Evolutionary conservation across 2,329 filamentous ascomycete species (phyloP).

Genomic region (Keithomyces neogunnii): DNA sequence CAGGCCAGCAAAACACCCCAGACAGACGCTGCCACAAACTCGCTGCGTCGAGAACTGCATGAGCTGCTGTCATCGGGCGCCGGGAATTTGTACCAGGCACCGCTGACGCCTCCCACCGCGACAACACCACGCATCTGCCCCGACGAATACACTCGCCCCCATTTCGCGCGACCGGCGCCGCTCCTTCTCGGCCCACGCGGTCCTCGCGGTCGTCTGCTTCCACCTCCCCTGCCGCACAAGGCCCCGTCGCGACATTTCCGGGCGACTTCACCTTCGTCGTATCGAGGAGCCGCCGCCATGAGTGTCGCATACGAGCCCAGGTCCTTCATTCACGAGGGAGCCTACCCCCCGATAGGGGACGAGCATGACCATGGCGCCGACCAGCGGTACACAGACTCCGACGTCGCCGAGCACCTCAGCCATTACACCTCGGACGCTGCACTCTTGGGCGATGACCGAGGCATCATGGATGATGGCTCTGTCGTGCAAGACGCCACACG

Average conservation of each 20-base stretch:
- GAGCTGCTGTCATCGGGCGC: constrained; percentile 4
- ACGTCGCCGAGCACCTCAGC: constrained; percentile 33
- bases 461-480: constrained; percentile 28
- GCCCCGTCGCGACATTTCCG: constrained; percentile 6
- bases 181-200: constrained; percentile 1
- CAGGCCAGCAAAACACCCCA: constrained; percentile 15
- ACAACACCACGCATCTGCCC: neutral
- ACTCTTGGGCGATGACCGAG: constrained; percentile 15
- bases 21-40: constrained; percentile 9
- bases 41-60: constrained; percentile 9
- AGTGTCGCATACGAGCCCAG: constrained; percentile 44
- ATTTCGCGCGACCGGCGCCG: constrained; percentile 7
- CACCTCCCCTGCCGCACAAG: constrained; percentile 5
- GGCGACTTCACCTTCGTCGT: constrained; percentile 11
- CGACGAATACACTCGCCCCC: constrained; percentile 1
- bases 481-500: constrained; percentile 28
- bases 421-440: constrained; percentile 32
- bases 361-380: constrained; percentile 32
- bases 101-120: constrained; percentile 1
- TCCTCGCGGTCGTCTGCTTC: constrained; percentile 4
- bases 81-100: constrained; percentile 1
- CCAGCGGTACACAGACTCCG: constrained; percentile 34
- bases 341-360: constrained; percentile 38
- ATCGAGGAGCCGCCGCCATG: constrained; percentile 27
- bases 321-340: constrained; percentile 38